Evolutionary conservation across 192 early-diverging fungal species (phyloP).

Genomic region (Diversispora eburnea): DNA sequence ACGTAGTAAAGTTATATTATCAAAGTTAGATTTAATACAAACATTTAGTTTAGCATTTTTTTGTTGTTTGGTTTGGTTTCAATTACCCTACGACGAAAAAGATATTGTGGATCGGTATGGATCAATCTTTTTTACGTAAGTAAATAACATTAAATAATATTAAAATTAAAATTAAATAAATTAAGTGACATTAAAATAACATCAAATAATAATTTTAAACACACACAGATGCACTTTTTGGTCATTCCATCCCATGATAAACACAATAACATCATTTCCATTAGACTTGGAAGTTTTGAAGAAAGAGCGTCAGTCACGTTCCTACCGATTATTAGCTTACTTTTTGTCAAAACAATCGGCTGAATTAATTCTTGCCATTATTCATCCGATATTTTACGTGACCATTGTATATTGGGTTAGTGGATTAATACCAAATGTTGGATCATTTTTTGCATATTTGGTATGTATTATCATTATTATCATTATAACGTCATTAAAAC

Average conservation of each 20-base stretch:
- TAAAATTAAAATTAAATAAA: too few relatives aligned
- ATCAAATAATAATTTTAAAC: too few relatives aligned
- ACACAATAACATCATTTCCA: conserved; percentile 2
- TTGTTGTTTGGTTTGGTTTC: conserved; percentile 4
- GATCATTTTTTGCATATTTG: conserved; percentile 5
- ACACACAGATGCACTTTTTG: conserved; percentile 1
- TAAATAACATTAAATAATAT: background rate
- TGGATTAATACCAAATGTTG: background rate
- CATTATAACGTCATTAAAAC: background rate
- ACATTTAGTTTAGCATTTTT: background rate
- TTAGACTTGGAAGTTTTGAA: conserved; percentile 3
- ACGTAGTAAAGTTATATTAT: conserved; percentile 6
- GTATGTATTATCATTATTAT: background rate
- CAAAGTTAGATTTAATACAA: background rate
- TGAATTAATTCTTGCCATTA: background rate
- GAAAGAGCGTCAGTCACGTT: conserved; percentile 27
- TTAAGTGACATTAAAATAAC: too few relatives aligned
- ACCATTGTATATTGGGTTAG: conserved; percentile 13
- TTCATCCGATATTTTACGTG: background rate
- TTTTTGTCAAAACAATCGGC: conserved; percentile 10
- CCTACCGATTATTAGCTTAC: conserved; percentile 15
- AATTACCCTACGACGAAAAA: background rate
- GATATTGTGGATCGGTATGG: background rate
- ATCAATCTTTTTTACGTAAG: background rate
- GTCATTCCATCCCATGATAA: conserved; percentile 9